Evolutionary conservation across 352 stramenopile species (phyloP).

Genomic region (Phytophthora constricta): DNA sequence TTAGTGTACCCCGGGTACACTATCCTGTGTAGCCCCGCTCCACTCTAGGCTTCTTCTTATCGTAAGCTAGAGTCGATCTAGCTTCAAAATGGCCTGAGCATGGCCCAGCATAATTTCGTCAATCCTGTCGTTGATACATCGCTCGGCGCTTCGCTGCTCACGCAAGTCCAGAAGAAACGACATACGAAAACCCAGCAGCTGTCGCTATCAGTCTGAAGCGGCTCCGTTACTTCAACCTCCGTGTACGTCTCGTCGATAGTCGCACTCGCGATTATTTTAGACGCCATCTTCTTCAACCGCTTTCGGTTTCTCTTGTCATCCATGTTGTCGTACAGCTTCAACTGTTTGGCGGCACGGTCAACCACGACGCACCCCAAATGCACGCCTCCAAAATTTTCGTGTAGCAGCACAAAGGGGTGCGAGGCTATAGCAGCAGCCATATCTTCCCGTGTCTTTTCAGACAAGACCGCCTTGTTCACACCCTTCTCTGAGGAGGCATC

Average conservation of each 20-base stretch:
- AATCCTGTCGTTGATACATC: constrained; percentile 1
- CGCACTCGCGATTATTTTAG: not conserved
- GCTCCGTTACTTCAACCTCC: not conserved
- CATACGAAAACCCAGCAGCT: constrained; percentile 18
- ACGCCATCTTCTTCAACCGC: not conserved
- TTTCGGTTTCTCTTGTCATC: constrained; percentile 5
- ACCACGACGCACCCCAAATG: constrained; percentile 10
- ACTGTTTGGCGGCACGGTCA: not conserved
- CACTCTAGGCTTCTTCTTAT: no score
- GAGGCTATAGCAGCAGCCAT: not conserved
- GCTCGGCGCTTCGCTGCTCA: constrained; percentile 1
- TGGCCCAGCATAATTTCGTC: constrained; percentile 1
- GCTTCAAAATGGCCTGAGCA: no score
- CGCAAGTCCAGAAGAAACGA: constrained; percentile 5
- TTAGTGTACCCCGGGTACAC: no score
- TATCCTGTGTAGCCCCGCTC: no score
- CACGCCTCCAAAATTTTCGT: constrained; percentile 10
- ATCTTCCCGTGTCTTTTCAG: not conserved
- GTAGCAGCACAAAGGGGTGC: constrained; percentile 3
- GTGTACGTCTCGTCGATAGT: not conserved
- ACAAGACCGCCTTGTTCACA: not conserved
- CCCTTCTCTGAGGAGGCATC: not conserved
- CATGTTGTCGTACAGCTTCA: constrained; percentile 16
- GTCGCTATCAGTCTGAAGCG: constrained; percentile 9
- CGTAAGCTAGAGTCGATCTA: no score